These are phyloP conservation scores for Discostella stelligera DNA, from an alignment of 352 stramenopile species.

Conservation along the genomic window DNA sequence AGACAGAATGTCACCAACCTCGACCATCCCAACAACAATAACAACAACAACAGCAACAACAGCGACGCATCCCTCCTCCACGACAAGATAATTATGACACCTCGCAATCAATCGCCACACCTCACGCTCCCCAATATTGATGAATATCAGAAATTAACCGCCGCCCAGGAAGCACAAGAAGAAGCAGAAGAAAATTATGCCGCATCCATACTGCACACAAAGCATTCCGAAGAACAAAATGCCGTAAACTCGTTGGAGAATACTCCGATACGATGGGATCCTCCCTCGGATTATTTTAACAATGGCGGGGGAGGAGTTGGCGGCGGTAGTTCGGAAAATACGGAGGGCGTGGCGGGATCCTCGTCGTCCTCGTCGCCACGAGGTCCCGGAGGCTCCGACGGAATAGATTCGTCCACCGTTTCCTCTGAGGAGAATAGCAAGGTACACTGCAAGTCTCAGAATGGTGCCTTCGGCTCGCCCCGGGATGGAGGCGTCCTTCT, in stretches of 20 bases:
- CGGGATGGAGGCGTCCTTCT: conserved; percentile 15
- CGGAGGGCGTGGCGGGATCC: no score
- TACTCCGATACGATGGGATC: not conserved
- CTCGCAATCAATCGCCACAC: not conserved
- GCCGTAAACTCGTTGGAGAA: not conserved
- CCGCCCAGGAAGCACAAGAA: not conserved
- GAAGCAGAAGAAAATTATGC: not conserved
- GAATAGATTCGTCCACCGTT: not conserved
- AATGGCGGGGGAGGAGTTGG: not conserved
- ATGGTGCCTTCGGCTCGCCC: conserved; percentile 21
- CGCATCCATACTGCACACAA: not conserved
- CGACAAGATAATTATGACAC: not conserved
- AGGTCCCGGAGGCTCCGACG: not conserved
- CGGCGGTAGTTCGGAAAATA: no score
- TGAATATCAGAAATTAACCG: not conserved
- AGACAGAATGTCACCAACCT: not conserved
- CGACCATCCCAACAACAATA: not conserved
- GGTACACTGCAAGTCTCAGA: not conserved
- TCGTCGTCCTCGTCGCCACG: not conserved
- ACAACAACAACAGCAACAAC: not conserved
- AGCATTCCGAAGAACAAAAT: not conserved
- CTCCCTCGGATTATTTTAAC: not conserved
- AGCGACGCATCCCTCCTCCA: not conserved
- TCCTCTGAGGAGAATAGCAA: not conserved
- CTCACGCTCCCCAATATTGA: not conserved